phyloP scores from a whole-genome alignment of 345 rosid genomes.

The Populus tremula region DNA sequence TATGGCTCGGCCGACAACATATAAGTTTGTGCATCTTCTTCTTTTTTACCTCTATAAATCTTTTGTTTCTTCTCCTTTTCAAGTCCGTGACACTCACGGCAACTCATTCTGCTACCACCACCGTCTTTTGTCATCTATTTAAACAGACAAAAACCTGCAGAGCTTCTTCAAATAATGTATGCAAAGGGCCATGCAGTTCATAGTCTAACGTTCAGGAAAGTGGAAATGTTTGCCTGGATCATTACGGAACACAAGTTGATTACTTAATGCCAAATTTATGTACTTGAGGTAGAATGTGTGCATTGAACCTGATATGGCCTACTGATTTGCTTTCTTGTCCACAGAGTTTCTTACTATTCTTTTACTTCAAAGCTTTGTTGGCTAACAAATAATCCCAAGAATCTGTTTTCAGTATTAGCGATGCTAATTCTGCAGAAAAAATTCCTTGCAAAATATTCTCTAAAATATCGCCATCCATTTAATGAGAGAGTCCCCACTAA shows the following conservation, averaged over 20 bases:
- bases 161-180: background rate
- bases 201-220: background rate
- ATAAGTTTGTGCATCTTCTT: background rate
- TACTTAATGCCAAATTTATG: background rate
- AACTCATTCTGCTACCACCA: background rate
- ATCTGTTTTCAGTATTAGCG: background rate
- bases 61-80: background rate
- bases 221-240: background rate
- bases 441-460: background rate
- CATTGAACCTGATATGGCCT: background rate
- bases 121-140: background rate
- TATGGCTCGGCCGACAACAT: background rate
- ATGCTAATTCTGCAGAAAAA: background rate
- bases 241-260: background rate
- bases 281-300: background rate
- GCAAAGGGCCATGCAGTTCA: background rate
- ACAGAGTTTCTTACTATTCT: background rate
- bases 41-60: background rate
- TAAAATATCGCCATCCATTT: background rate
- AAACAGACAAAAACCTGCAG: background rate
- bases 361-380: background rate
- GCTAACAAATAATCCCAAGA: background rate
- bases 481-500: background rate
- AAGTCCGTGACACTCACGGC: background rate
- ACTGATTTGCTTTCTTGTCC: background rate